Evolutionary conservation across 2,329 filamentous ascomycete species (phyloP), one percentile per base, ranked within the genome.

Genomic region (Neonectria faginata): DNA sequence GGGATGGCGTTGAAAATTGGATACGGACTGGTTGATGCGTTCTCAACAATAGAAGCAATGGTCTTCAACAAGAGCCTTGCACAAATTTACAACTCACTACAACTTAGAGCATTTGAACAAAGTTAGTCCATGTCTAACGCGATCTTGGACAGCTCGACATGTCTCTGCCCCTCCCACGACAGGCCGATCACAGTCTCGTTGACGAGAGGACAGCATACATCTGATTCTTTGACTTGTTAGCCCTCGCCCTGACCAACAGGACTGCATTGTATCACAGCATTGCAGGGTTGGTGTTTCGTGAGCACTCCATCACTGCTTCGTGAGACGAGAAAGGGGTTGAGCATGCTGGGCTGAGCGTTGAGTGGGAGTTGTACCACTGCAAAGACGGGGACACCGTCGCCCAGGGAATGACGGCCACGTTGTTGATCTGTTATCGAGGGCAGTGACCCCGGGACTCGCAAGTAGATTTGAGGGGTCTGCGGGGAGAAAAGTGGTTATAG

Each of bases 61-160:
- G 69, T 52, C 69, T 77, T 77, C 72, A 75, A 77, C 75, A 73
- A 67, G 67, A 55, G 63, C 71, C 42, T 44, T 51, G 65, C 60
- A 64, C 57, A 55, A 45, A 50, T 41, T 63, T 68, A 59, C 61
- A 64, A 36, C 48, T 33, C 48, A 36, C n/a, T 33, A 20, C 10
- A 33, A 18, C 54, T 60, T 55, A 48, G 61, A 67, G 61, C 62
- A 68, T 25, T 33, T 22, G 51, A 60, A 55, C 27, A 33, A 20
- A 51, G 22, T 20, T 14, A 2, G 27, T 56, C 56, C 58, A 57
- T 58, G 42, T 31, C 50, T 51, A 54, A 29, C 50, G 31, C 45
- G 57, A 69, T 25, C 16, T 45, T 62, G 55, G 10, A 33, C 22
- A 48, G 7, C 14, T 8, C 14, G 22, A 16, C 18, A 47, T 29